These are phyloP conservation scores for Chlamydomonas sp. DNA, from an alignment of 139 green algal genomes.

Conservation along the genomic window DNA sequence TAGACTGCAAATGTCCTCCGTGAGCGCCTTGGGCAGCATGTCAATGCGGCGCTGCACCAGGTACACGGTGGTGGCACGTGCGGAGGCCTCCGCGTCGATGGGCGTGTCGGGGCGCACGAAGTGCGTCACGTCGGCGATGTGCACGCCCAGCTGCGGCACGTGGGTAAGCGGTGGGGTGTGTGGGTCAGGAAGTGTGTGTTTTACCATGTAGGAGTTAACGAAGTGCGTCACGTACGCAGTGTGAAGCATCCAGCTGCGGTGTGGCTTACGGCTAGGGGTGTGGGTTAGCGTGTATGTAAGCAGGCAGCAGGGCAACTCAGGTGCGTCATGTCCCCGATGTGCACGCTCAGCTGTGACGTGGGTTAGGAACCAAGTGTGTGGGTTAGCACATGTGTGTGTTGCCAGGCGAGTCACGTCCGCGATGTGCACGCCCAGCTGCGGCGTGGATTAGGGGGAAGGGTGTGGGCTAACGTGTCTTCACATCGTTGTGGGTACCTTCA, in stretches of 20 bases:
- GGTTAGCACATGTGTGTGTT: too few relatives aligned
- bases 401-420: constrained; percentile 93
- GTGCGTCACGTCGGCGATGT: constrained; percentile 96
- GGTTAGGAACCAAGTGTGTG: too few relatives aligned
- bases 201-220: not conserved
- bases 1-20: constrained; percentile 93
- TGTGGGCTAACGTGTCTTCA: too few relatives aligned
- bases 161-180: not conserved
- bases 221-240: too few relatives aligned
- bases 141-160: constrained; percentile 73
- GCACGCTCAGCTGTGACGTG: too few relatives aligned
- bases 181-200: not conserved
- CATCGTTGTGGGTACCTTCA: too few relatives aligned
- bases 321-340: too few relatives aligned
- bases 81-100: constrained; percentile 85
- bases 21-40: constrained; percentile 94
- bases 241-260: too few relatives aligned
- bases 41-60: constrained; percentile 90
- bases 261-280: too few relatives aligned
- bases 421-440: constrained; percentile 89
- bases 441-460: too few relatives aligned
- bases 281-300: too few relatives aligned
- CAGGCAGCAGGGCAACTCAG: too few relatives aligned
- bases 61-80: constrained; percentile 83
- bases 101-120: constrained; percentile 79